These are phyloP conservation scores for Alternaria longipes DNA, from an alignment of 2,329 filamentous ascomycete species.

Conservation along the genomic window DNA sequence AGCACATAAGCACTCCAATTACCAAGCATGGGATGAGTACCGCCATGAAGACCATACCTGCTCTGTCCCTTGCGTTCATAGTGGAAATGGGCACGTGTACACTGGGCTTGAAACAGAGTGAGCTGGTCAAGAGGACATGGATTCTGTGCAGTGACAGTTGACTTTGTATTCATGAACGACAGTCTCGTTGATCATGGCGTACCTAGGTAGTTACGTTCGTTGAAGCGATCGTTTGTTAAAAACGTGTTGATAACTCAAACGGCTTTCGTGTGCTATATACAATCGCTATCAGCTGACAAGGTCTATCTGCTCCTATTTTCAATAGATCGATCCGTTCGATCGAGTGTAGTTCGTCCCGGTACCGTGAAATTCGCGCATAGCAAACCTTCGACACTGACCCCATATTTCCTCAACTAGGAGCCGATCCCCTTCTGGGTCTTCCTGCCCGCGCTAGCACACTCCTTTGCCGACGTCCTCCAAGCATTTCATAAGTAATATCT, in stretches of 20 bases:
- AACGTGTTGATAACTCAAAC: not conserved
- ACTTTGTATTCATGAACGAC: too few relatives aligned
- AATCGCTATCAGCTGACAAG: not conserved
- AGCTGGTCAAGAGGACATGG: too few relatives aligned
- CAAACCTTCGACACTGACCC: not conserved
- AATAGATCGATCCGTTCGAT: not conserved
- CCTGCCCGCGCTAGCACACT: not conserved
- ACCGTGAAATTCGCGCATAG: not conserved
- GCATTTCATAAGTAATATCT: not conserved
- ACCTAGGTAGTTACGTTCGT: not conserved
- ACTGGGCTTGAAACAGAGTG: too few relatives aligned
- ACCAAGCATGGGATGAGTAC: too few relatives aligned
- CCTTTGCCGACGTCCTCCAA: not conserved
- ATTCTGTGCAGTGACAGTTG: too few relatives aligned
- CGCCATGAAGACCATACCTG: too few relatives aligned
- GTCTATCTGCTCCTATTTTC: too few relatives aligned
- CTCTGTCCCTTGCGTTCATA: too few relatives aligned
- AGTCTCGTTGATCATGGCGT: not conserved
- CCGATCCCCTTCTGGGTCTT: not conserved
- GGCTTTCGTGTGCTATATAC: not conserved
- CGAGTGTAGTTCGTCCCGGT: not conserved
- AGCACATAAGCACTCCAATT: too few relatives aligned
- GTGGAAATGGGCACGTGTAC: too few relatives aligned
- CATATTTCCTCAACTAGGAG: not conserved
- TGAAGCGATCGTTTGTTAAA: not conserved